Conservation (phyloP, 306 rosid genomes). For the Ceratonia siliqua region DNA sequence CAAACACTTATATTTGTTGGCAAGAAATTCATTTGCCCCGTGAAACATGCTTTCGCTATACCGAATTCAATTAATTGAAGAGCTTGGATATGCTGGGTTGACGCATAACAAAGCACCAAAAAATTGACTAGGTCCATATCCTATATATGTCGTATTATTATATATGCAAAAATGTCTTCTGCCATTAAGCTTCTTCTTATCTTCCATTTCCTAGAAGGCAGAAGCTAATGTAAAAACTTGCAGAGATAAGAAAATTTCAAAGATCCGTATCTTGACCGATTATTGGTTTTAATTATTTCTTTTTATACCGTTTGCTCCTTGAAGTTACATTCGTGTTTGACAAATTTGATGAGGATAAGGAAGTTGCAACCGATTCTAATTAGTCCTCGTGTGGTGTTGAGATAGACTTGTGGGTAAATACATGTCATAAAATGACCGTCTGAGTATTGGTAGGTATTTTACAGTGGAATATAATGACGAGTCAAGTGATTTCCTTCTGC, state of each 20-base stretch:
- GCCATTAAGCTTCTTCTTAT: neutral
- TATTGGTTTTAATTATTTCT: neutral
- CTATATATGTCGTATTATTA: neutral
- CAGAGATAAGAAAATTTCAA: neutral
- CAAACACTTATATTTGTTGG: too few species aligned
- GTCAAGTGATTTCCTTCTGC: neutral
- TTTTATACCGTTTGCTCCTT: neutral
- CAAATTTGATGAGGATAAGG: neutral
- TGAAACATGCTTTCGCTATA: neutral
- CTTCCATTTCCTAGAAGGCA: neutral
- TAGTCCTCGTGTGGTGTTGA: neutral
- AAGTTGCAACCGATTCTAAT: constrained; percentile 33
- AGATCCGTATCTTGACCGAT: constrained; percentile 29
- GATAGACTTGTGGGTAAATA: constrained; percentile 28
- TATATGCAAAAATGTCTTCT: neutral
- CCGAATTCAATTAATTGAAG: neutral
- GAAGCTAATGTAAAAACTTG: neutral
- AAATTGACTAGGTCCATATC: neutral
- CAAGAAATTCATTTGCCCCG: neutral
- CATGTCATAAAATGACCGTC: neutral
- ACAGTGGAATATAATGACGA: constrained; percentile 14
- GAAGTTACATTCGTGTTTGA: constrained; percentile 7
- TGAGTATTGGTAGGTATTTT: constrained; percentile 31
- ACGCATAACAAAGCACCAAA: neutral
- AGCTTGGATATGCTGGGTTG: neutral